These are phyloP conservation scores for Solanum chiquidenum DNA, from an alignment of 257 asterid species.

Conservation along the genomic window DNA sequence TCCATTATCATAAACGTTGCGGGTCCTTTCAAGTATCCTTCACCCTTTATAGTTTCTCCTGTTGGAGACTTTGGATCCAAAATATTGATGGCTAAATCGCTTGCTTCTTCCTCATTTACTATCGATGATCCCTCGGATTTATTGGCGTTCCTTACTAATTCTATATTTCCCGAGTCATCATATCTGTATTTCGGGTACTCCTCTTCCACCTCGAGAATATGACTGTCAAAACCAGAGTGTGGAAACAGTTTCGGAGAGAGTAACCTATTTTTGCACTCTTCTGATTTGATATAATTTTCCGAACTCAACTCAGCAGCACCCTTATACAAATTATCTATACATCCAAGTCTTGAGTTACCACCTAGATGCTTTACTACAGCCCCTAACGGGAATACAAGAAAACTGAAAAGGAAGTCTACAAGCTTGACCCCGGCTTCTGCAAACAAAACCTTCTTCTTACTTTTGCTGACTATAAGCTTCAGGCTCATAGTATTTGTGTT, in stretches of 20 bases:
- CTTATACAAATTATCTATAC: slow-evolving; percentile 3
- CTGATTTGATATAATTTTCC: background rate
- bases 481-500: slow-evolving; percentile 1
- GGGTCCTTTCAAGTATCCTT: slow-evolving; percentile 2
- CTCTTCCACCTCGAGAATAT: background rate
- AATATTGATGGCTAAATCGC: background rate
- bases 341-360: background rate
- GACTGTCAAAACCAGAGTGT: background rate
- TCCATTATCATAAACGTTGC: slow-evolving; percentile 1
- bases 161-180: background rate
- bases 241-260: background rate
- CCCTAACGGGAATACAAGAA: background rate
- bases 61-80: background rate
- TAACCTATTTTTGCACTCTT: background rate
- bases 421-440: slow-evolving; percentile 3
- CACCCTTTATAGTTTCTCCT: background rate
- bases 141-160: background rate
- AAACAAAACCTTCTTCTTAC: background rate
- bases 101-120: background rate
- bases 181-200: background rate
- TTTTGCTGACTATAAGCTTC: slow-evolving; percentile 5
- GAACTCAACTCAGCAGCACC: background rate
- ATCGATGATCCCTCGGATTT: background rate
- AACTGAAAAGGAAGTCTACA: slow-evolving; percentile 5
- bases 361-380: background rate